Evolutionary conservation across 2,329 filamentous ascomycete genomes (phyloP).

Genomic region (Apiospora marii): DNA sequence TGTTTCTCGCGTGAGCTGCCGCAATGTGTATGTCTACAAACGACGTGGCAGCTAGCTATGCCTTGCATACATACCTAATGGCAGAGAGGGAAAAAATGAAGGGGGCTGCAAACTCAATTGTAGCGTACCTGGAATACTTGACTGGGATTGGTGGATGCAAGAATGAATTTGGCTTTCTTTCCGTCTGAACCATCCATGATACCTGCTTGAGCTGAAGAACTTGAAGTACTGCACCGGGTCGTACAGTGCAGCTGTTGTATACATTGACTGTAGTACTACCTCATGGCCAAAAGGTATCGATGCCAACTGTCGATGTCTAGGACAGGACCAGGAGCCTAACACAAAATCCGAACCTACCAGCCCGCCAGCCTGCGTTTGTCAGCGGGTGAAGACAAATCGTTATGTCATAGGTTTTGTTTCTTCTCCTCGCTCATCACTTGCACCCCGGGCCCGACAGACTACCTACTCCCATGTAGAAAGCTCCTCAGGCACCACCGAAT

Average conservation of each 20-base stretch:
- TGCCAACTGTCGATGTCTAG: not conserved
- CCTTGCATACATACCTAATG: not conserved
- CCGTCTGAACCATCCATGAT: conserved; percentile 18
- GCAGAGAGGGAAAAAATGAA: not conserved
- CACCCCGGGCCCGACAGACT: not conserved
- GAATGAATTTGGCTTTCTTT: not conserved
- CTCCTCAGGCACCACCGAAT: not conserved
- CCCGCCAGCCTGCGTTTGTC: not conserved
- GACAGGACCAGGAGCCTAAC: not conserved
- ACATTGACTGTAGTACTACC: not conserved
- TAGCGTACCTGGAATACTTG: not conserved
- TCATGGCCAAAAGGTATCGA: not conserved
- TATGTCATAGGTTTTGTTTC: not conserved
- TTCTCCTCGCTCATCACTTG: not conserved
- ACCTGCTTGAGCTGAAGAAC: not conserved
- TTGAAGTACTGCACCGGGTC: not conserved
- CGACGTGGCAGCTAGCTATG: conserved; percentile 12
- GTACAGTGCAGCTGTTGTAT: not conserved
- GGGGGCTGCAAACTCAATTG: conserved; percentile 10
- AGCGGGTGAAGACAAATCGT: not conserved
- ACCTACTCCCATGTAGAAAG: not conserved
- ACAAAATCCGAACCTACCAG: not conserved
- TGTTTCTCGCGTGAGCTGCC: conserved; percentile 5
- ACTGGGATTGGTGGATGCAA: not conserved
- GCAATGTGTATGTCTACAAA: not conserved